Evolutionary conservation across 345 rosid genomes (phyloP), one percentile per base, ranked within the genome.

Genomic region (Pistacia vera): DNA sequence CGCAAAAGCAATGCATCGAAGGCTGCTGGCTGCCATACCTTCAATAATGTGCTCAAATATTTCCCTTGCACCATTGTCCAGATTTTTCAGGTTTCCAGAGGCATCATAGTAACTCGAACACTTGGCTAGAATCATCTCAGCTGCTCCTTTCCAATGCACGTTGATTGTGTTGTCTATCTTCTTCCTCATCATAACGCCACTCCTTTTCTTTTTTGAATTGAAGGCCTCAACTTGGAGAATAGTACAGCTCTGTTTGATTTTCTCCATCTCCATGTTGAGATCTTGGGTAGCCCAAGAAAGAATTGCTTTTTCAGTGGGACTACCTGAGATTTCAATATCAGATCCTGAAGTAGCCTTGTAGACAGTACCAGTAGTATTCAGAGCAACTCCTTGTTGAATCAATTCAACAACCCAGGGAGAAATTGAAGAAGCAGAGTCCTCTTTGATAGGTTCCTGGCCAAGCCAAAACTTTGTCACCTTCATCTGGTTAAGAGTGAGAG

Each of bases 131-230:
- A 92, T 80, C 90, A 86, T 86, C 91, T 88, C 95, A 1, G 97
- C 95, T 0, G 90, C 92, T 73, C 95, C 97, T 80, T 91, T 92
- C 96, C 94, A 91, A 54, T 94, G 97, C 67, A 84, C 78, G 62
- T 88, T 88, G 48, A 80, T 3, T 1, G 83, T 72, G 52, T 67
- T 73, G 18, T 90, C 88, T 1, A 33, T 57, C 4, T 66, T 84
- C 76, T 76, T 91, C 78, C 48, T 83, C 25, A 85, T 71, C 61
- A 86, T n/a, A 2, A 91, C 90, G 8, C 96, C 92, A 20, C 97
- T 91, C 20, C 87, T 64, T 75, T 89, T 91, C 85, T 92, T 91
- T 81, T 86, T 77, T 2, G 96, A 89, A 75, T 91, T 89, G 78
- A 91, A 91, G 5, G 87, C 86, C 83, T 92, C 97, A 2, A 89